These are phyloP conservation scores for Gymnopus androsaceus DNA, from an alignment of 1,284 basidiomycete species.

Conservation along the genomic window DNA sequence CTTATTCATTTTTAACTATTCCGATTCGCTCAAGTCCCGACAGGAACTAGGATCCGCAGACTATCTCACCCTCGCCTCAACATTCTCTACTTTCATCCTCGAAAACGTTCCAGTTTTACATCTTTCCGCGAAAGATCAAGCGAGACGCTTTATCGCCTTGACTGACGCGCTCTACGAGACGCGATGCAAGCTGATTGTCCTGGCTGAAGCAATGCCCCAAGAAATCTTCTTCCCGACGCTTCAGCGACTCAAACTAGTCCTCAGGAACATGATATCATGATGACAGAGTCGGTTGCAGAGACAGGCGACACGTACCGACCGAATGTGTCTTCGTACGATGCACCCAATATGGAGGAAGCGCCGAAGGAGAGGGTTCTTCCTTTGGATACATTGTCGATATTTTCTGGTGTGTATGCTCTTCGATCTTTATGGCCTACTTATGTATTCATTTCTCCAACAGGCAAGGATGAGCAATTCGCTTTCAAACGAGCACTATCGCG, in stretches of 20 bases:
- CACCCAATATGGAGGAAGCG: constrained; percentile 39
- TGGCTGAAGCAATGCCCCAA: constrained; percentile 52
- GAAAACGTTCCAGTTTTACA: constrained; percentile 60
- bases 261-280: constrained; percentile 47
- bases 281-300: constrained; percentile 62
- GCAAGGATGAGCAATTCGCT: constrained; percentile 69
- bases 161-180: constrained; percentile 67
- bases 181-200: constrained; percentile 43
- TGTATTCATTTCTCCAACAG: constrained; percentile 26
- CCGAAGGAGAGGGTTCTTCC: constrained; percentile 29
- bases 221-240: constrained; percentile 65
- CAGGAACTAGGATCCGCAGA: constrained; percentile 64
- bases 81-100: constrained; percentile 59
- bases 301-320: constrained; percentile 59
- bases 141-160: constrained; percentile 69
- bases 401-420: constrained; percentile 47
- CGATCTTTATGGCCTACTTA: background rate
- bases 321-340: constrained; percentile 61
- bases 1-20: background rate
- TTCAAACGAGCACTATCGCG: constrained; percentile 71
- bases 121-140: constrained; percentile 68
- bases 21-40: background rate
- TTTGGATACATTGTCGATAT: constrained; percentile 58
- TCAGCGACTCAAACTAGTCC: constrained; percentile 19
- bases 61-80: constrained; percentile 65